Base-by-base conservation (phyloP, 2,329 filamentous ascomycete genomes). In the Xylaria multiplex region DNA sequence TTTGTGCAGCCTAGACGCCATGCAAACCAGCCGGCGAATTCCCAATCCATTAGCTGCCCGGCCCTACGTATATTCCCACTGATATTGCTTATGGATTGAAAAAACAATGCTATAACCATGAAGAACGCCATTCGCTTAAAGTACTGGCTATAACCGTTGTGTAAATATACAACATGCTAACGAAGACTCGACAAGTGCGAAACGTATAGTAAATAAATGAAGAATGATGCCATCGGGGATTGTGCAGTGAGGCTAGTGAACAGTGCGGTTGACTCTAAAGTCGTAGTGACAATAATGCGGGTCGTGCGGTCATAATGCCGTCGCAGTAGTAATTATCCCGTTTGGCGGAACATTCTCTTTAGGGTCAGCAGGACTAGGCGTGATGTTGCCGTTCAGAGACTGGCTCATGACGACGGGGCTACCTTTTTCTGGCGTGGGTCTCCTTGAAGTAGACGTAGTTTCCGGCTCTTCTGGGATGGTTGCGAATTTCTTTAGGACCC, bases 401-500 rank as follows among this genome's bases (percentile, higher is more conserved):
- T 68, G 66, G 42, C 59, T 54, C 19, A n/a, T 60, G 24, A 62
- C 32, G 4, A 65, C 27, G 14, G 64, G 57, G 24, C 60, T 58
- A 8, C 59, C 68, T 13, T 72, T 72, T 22, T 74, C 68, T 2
- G 69, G 70, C 5, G 71, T 70, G 3, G 75, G 77, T 64, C 75
- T 78, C 30, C 71, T 74, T 0, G 76, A 76, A 43, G 78, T 45
- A 40, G 78, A 78, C 4, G 77, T 65, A 40, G 77, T 81, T 71
- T 85, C 82, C 22, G 85, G 83, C 76, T 93, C 92, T 75, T 95
- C 92, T 0, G 86, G 87, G 35, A 96, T 96, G 0, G 93, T 93
- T 3, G 91, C 87, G 76, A 93, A 95, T 75, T 93, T 93, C 75
- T 91, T 92, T 13, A 97, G 82, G 0, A 97, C 93, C 73, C 94